These are phyloP conservation scores for Nicotiana knightiana DNA, from an alignment of 257 asterid species.

Conservation along the genomic window DNA sequence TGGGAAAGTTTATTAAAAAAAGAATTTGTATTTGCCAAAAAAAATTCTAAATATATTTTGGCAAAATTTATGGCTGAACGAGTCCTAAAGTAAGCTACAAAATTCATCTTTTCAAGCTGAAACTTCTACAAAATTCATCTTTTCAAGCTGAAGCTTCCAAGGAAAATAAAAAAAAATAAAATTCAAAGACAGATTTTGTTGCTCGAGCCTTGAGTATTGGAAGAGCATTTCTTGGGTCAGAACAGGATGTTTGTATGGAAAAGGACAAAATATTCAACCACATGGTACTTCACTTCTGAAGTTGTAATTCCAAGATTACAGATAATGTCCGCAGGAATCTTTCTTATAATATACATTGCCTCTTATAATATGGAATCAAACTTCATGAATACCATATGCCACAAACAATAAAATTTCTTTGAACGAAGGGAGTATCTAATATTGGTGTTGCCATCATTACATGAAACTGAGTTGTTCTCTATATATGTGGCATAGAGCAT, in stretches of 20 bases:
- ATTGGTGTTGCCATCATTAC: no score
- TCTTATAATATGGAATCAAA: not conserved
- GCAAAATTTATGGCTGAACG: no score
- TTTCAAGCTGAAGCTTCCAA: not conserved
- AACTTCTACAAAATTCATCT: not conserved
- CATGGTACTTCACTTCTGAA: not conserved
- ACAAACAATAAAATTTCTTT: no score
- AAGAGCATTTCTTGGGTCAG: not conserved
- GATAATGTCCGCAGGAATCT: not conserved
- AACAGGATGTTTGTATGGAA: conserved; percentile 4
- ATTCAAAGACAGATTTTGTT: not conserved
- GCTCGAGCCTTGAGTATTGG: not conserved
- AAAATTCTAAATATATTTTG: no score
- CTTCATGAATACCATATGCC: not conserved
- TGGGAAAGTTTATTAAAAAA: no score
- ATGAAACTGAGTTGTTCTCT: no score
- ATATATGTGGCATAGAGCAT: no score
- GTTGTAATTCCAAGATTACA: conserved; percentile 1
- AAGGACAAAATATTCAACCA: not conserved
- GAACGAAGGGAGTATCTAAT: not conserved
- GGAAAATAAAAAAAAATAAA: not conserved
- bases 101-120: no score
- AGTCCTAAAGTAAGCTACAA: no score
- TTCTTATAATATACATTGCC: not conserved
- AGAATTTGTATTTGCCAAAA: no score